Conservation (phyloP, 108 stramenopile species). For the Cylindrotheca closterium region DNA sequence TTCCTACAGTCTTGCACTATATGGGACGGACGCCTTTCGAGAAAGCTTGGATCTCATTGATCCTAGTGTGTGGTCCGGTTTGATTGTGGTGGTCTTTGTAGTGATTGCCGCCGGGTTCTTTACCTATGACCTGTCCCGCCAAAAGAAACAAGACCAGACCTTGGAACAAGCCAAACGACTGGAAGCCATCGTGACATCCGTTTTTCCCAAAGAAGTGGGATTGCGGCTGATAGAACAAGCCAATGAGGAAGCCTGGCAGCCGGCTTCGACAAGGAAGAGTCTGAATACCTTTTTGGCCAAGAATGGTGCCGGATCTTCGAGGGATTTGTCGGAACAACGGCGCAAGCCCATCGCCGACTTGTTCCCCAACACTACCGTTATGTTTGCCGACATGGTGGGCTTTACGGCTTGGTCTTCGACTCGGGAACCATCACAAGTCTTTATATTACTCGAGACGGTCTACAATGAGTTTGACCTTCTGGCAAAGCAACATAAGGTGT, state of each 20-base stretch:
- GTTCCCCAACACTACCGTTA: constrained; percentile 4
- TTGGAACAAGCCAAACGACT: constrained; percentile 17
- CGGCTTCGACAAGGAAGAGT: background rate
- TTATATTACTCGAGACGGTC: constrained; percentile 1
- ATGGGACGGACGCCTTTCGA: constrained; percentile 48
- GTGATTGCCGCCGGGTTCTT: constrained; percentile 41
- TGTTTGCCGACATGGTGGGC: constrained; percentile 13
- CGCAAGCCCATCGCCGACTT: constrained; percentile 8
- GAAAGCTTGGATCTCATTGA: constrained; percentile 31
- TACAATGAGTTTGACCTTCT: constrained; percentile 3
- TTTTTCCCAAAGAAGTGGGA: constrained; percentile 35
- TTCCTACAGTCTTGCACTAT: constrained; percentile 33
- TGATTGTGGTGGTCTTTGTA: constrained; percentile 39
- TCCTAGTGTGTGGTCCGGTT: constrained; percentile 26
- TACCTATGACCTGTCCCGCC: background rate
- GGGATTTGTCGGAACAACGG: background rate
- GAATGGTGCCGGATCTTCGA: background rate
- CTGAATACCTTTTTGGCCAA: background rate
- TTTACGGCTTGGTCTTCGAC: constrained; percentile 13
- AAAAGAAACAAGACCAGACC: constrained; percentile 18
- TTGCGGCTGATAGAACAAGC: constrained; percentile 22
- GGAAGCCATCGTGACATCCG: constrained; percentile 28
- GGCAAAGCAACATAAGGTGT: constrained; percentile 7
- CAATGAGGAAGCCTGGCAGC: background rate
- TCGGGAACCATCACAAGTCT: constrained; percentile 11